Evolutionary conservation across 129 eudicot species (phyloP).

Genomic region (Saposhnikovia divaricata): DNA sequence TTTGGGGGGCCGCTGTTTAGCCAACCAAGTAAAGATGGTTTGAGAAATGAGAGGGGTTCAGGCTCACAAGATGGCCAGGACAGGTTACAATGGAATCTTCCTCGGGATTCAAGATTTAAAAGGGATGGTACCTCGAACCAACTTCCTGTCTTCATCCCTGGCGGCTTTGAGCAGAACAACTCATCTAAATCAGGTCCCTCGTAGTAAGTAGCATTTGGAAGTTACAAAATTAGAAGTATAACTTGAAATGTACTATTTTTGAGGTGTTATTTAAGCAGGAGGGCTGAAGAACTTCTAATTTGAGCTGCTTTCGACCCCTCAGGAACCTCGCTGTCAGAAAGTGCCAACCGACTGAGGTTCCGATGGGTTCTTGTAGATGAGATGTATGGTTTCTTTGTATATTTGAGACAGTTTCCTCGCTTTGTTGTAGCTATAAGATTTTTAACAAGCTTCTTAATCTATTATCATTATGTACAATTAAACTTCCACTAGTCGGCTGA

Average conservation of each 20-base stretch:
- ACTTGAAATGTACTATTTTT: neutral
- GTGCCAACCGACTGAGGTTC: neutral
- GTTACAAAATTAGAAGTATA: neutral
- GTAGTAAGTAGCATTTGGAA: constrained; percentile 8
- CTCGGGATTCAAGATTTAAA: constrained; percentile 36
- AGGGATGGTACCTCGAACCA: constrained; percentile 55
- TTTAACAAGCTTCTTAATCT: neutral
- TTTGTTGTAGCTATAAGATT: neutral
- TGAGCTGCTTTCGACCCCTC: constrained; percentile 9
- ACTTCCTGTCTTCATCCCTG: constrained; percentile 58
- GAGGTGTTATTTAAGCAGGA: neutral
- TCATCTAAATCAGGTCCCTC: constrained; percentile 27
- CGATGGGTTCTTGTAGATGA: neutral
- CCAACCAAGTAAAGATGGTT: constrained; percentile 26
- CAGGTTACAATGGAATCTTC: constrained; percentile 19
- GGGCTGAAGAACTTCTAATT: neutral
- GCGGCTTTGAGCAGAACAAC: constrained; percentile 29
- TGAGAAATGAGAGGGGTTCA: constrained; percentile 28
- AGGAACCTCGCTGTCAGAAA: neutral
- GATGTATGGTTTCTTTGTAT: neutral
- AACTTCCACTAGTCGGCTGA: neutral
- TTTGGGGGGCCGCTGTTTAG: constrained; percentile 87
- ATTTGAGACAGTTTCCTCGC: neutral
- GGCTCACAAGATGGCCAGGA: constrained; percentile 32
- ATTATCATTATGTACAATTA: neutral